Evolutionary conservation across 1,139 yeast genomes (phyloP), one percentile per base, ranked within the genome.

Genomic region (Saccharomyces hybrid): DNA sequence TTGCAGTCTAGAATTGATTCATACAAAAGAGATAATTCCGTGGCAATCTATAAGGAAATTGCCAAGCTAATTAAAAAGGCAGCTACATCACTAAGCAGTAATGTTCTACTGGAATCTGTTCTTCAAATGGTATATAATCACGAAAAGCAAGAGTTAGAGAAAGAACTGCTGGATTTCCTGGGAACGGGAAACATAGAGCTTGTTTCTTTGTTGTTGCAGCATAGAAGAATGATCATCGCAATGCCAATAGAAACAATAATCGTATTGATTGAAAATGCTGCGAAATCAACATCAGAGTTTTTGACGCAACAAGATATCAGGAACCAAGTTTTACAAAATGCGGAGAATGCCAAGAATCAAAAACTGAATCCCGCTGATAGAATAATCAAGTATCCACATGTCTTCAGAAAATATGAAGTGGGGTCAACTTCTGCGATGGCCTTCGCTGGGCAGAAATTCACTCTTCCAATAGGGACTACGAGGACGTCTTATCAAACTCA

Each of bases 181-280:
- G 98, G 99, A 0, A 86, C 83, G 63, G 96, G 89, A 42, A 86
- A 89, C 64, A 78, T 93, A 58, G 96, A 89, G 53, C 71, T 90
- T 53, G 86, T 90, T 8, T 77, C 90, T 1, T 80, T 78, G 53
- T 72, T 93, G 14, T 69, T 91, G 2, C 82, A 81, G 56, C 74
- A 83, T 54, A 78, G 82, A 61, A 63, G 66, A 0, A 68, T 66
- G 19, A 60, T 76, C 54, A 51, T 65, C 5, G 57, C 56, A 2
- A 70, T 67, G n/a, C 60, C 64, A 3, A 52, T 63, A 2, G 68
- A 64, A 11, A 56, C 64, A 34, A 57, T 62, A 32, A 44, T 54
- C 21, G 48, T 53, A 46, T 28, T 55, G 53, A 50, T 60, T 27
- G 49, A 57, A 26, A 58, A 58, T 11, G 50, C 58, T 5, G 44